Percentiles rank a stretch among this genome's conserved stretches.
These are phyloP conservation scores for Apostasia ramifera DNA, from an alignment of 106 monocot species.

Conservation along the genomic window DNA sequence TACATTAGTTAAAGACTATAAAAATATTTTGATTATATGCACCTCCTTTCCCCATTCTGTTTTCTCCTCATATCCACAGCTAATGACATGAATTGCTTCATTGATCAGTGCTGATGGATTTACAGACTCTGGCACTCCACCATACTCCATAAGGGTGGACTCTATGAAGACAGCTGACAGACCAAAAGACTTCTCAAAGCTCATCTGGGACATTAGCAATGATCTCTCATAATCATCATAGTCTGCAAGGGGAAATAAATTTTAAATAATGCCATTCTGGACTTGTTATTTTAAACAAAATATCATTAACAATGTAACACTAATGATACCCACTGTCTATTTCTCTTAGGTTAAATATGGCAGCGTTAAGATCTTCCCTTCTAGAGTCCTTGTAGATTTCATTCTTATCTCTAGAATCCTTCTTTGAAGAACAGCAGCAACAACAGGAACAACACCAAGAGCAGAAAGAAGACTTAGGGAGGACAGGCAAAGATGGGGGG, in stretches of 20 bases:
- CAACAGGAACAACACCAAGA: conserved; percentile 65
- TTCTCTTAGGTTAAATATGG: conserved; percentile 86
- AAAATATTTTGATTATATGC: background rate
- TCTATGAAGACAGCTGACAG: conserved; percentile 85
- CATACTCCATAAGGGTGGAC: conserved; percentile 91
- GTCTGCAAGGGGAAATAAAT: conserved; percentile 27
- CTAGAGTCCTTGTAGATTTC: conserved; percentile 50
- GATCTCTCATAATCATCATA: conserved; percentile 92
- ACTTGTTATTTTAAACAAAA: background rate
- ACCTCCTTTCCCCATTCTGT: conserved; percentile 98
- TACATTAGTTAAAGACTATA: too few relatives aligned
- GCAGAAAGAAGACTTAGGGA: conserved; percentile 62
- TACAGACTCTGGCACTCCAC: conserved; percentile 62
- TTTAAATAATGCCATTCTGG: background rate
- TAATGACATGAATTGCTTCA: conserved; percentile 96
- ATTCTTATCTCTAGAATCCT: conserved; percentile 43
- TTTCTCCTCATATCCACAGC: conserved; percentile 97
- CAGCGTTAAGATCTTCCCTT: conserved; percentile 80
- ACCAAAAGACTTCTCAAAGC: conserved; percentile 94
- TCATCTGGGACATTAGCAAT: conserved; percentile 80
- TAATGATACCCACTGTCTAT: conserved; percentile 68
- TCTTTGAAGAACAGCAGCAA: conserved; percentile 47
- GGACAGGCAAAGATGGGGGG: conserved; percentile 65
- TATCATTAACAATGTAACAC: background rate
- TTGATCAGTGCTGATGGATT: conserved; percentile 71